Evolutionary conservation across 2,329 filamentous ascomycete genomes (phyloP), one percentile per base, ranked within the genome.

Genomic region (Sporothrix inflata): DNA sequence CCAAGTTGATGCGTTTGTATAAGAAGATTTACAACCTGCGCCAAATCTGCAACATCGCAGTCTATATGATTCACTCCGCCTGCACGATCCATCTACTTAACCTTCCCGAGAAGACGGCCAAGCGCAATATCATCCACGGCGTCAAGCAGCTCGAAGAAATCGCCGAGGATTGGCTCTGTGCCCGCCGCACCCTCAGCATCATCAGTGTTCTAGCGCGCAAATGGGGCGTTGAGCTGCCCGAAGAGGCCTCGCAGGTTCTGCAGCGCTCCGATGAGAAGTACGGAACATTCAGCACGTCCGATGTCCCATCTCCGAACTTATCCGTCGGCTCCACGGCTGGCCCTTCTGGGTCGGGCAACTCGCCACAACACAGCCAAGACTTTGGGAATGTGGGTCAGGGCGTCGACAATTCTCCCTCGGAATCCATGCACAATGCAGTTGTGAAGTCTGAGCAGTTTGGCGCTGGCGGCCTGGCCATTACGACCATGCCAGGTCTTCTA

Each of bases 31-130:
- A 97, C 80, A 94, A 95, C 11, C 83, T 98, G 14, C 90, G 94
- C 4, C 95, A 98, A 79, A 97, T 99, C 45, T 97, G 93, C 82
- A 98, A 98, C 78, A 94, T 98, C 77, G 94, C 92, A 3, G 94
- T 98, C 0, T 99, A 99, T 80, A 98, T 98, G 82, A 87, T 92
- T 0, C 95, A 98, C 80, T 96, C 94, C 4, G 94, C 96, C 40
- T 97, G 94, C 79, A 98, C 94, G 0, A 97, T 98, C 51, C 96
- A 98, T 78, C 84, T 99, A 24, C 89, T 99, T 47, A 98, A 98
- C 76, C 84, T 98, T 1, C 94, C 94, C 0, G 94, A 98, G 76
- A 97, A 96, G 82, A 96, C 93, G 40, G 94, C 96, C 4, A 91
- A 90, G 77, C 86, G 95, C 76, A 95, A 98, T 80, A 93, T 99